These are phyloP conservation scores for Chlamydomonas applanata DNA, from an alignment of 139 green algal species.

Conservation along the genomic window DNA sequence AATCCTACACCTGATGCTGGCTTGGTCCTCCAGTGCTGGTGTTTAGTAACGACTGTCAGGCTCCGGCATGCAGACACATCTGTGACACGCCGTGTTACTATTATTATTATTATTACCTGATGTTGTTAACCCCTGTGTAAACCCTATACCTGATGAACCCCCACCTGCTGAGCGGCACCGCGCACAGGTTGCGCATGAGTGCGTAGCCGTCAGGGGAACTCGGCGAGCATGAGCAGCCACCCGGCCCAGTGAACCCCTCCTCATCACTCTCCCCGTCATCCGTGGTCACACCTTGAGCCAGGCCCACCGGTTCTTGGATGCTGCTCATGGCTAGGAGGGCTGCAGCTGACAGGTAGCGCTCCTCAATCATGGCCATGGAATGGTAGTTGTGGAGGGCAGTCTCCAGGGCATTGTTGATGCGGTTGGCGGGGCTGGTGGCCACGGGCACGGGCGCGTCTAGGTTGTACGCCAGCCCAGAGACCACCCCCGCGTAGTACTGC, in stretches of 20 bases:
- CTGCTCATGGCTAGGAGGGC: conserved; percentile 41
- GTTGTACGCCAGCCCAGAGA: not conserved
- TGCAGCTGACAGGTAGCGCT: conserved; percentile 37
- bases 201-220: not conserved
- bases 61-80: no score
- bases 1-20: no score
- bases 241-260: not conserved
- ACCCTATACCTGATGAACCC: not conserved
- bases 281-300: not conserved
- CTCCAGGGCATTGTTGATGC: conserved; percentile 6
- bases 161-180: conserved; percentile 26
- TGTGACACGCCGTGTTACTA: no score
- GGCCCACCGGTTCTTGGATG: not conserved
- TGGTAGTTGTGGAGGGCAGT: not conserved
- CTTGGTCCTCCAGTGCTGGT: no score
- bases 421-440: not conserved
- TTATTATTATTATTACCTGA: no score
- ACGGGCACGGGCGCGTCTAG: not conserved
- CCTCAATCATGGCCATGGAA: conserved; percentile 15
- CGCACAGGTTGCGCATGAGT: conserved; percentile 26
- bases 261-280: not conserved
- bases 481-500: conserved; percentile 26
- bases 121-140: not conserved
- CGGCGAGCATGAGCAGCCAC: no score
- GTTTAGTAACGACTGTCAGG: no score